Base-by-base conservation (phyloP, 2,329 filamentous ascomycete species). In the Epichloe gansuensis region DNA sequence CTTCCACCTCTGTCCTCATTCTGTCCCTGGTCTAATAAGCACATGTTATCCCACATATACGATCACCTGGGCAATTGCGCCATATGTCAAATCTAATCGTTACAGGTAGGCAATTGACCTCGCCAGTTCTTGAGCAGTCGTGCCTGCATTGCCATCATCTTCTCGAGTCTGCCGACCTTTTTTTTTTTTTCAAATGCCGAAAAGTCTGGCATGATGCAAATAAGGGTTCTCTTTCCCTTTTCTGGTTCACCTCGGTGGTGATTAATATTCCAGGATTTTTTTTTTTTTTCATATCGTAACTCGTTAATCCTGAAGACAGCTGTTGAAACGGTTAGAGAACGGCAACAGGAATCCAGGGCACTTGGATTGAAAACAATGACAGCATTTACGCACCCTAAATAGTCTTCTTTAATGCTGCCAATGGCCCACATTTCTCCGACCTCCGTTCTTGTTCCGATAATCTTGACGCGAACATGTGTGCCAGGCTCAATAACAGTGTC, bases 381-480 rank as follows among this genome's bases (percentile, higher is more conserved):
- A 50, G 51, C 23, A 38, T 6, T 51, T 46, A 50, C 64, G 46
- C 75, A 85, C 82, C 82, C 82, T 42, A 86, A 75, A 63, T 83
- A 86, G 64, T 86, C 82, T 65, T 85, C 91, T 72, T 95, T 95
- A 73, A 98, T 96, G 60, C 89, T 97, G 55, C 91, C 93, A 68
- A 98, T 95, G 39, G 91, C 93, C 78, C 87, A 96, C 80, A 98
- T 95, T 67, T 88, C 86, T 57, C 88, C 89, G 50, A 97, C 88
- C 67, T 97, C 93, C 58, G 88, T 91, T 69, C 94, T 82, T 49
- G 91, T 87, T 69, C 93, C 93, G 61, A 96, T 88, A 58, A 98
- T 85, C 72, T 96, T 96, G 59, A 97, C 82, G 46, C 93, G 87
- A 57, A 98, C 82, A 62, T 95, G 91, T 15, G 91, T 94, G 47